Evolutionary conservation across 1,139 yeast species (phyloP).

Genomic region (Taphrina pruni): DNA sequence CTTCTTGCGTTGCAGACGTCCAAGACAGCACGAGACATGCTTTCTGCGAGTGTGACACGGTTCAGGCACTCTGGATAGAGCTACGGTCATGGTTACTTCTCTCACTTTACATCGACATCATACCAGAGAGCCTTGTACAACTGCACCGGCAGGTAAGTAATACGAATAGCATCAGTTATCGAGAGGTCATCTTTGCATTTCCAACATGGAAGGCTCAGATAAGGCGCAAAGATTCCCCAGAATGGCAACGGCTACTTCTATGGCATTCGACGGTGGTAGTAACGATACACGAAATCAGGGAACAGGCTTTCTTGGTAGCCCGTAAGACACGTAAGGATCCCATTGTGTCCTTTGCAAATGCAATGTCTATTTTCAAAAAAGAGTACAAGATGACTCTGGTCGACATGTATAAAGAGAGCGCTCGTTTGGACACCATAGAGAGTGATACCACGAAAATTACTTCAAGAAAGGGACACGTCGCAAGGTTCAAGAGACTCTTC

Average conservation of each 20-base stretch:
- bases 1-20: slow-evolving; percentile 3
- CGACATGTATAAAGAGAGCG: slow-evolving; percentile 4
- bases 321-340: not conserved
- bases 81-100: not conserved
- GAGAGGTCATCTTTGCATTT: slow-evolving; percentile 13
- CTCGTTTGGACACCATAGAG: not conserved
- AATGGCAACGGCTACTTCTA: not conserved
- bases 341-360: not conserved
- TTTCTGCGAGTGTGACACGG: not conserved
- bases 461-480: not conserved
- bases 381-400: slow-evolving; percentile 14
- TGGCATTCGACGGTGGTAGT: slow-evolving; percentile 5
- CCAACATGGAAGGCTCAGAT: slow-evolving; percentile 6
- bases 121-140: not conserved
- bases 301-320: slow-evolving; percentile 1
- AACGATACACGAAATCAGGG: not conserved
- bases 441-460: not conserved
- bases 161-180: not conserved
- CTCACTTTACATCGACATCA: not conserved
- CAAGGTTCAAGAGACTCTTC: slow-evolving; percentile 6
- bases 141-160: not conserved
- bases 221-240: not conserved
- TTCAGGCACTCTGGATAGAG: slow-evolving; percentile 13
- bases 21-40: not conserved
- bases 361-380: not conserved